phyloP scores from a whole-genome alignment of 306 rosid species.

The Delonix regia region DNA sequence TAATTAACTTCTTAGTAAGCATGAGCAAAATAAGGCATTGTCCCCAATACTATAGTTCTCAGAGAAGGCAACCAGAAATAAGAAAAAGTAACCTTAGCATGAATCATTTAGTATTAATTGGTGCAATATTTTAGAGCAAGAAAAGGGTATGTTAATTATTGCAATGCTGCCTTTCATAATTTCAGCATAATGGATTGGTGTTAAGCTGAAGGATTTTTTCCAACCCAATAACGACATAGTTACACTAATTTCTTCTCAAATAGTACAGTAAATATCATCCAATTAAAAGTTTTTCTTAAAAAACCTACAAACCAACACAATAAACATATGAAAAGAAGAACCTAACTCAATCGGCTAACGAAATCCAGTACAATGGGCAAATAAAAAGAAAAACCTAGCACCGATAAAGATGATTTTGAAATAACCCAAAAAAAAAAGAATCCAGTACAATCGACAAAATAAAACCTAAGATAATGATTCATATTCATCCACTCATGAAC shows the following conservation, averaged over 20 bases:
- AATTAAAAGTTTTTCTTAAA: not conserved
- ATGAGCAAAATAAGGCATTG: too few species aligned
- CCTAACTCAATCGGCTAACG: too few species aligned
- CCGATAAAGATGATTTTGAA: too few species aligned
- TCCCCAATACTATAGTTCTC: slow-evolving; percentile 34
- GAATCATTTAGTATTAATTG: slow-evolving; percentile 33
- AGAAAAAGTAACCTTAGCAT: slow-evolving; percentile 27
- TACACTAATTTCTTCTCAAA: not conserved
- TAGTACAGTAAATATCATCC: not conserved
- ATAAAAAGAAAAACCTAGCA: too few species aligned
- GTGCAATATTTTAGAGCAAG: slow-evolving; percentile 18
- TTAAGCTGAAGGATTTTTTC: not conserved
- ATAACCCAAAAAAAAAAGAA: too few species aligned
- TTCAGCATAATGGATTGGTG: slow-evolving; percentile 23
- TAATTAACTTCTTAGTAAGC: too few species aligned
- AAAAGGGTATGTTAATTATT: slow-evolving; percentile 37
- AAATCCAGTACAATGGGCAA: too few species aligned
- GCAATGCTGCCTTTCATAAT: slow-evolving; percentile 37
- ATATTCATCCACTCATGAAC: too few species aligned
- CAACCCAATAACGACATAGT: not conserved
- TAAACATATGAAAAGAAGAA: too few species aligned
- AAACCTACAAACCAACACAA: too few species aligned
- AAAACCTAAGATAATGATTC: too few species aligned
- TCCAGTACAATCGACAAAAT: too few species aligned
- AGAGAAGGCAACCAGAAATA: slow-evolving; percentile 28